These are phyloP conservation scores for Penicillium steckii DNA, from an alignment of 495 filamentous ascomycete genomes.

Conservation along the genomic window DNA sequence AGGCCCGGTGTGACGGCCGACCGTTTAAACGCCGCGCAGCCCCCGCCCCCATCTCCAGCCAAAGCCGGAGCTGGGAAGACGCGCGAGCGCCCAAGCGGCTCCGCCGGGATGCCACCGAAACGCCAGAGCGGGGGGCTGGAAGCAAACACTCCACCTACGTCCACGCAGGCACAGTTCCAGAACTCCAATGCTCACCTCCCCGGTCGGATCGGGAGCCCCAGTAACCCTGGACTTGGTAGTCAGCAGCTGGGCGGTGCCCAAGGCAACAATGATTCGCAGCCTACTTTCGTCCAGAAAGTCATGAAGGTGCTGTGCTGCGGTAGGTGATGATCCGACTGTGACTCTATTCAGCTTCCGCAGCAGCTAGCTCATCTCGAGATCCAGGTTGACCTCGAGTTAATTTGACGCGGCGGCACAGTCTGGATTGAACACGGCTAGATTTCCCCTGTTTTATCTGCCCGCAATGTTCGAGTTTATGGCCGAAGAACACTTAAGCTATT, in stretches of 20 bases:
- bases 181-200: conserved; percentile 83
- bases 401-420: conserved; percentile 13
- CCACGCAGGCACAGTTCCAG: conserved; percentile 88
- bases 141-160: conserved; percentile 73
- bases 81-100: conserved; percentile 80
- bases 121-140: conserved; percentile 76
- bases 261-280: conserved; percentile 47
- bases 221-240: conserved; percentile 53
- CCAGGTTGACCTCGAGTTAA: conserved; percentile 32
- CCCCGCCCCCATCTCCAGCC: conserved; percentile 83
- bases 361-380: conserved; percentile 30
- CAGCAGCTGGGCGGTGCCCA: conserved; percentile 43
- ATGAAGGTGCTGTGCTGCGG: conserved; percentile 83
- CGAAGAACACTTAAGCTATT: conserved; percentile 11
- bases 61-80: conserved; percentile 75
- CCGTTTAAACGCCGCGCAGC: conserved; percentile 97
- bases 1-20: conserved; percentile 69
- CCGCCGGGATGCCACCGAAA: conserved; percentile 65
- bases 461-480: conserved; percentile 29
- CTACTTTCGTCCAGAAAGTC: conserved; percentile 61
- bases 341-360: conserved; percentile 5
- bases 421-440: conserved; percentile 16
- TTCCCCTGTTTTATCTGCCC: conserved; percentile 25
- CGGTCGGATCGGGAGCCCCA: conserved; percentile 57
- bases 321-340: conserved; percentile 47